Percentiles rank a stretch among this genome's conserved stretches.
These are phyloP conservation scores for Agroathelia rolfsii DNA, from an alignment of 1,284 basidiomycete species.

Conservation along the genomic window DNA sequence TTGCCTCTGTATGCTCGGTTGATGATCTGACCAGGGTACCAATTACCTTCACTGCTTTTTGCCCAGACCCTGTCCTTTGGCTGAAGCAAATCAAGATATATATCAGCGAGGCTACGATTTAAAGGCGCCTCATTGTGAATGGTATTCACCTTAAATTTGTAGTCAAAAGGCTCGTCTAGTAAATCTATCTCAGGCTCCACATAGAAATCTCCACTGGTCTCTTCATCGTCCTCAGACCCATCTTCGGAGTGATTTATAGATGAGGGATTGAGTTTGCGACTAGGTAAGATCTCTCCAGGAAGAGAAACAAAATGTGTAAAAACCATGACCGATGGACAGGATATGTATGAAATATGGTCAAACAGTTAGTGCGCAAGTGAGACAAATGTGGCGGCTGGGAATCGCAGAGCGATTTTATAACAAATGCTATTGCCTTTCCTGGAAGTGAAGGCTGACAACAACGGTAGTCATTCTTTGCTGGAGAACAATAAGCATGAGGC, in stretches of 20 bases:
- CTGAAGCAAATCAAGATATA: slow-evolving; percentile 22
- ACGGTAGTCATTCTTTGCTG: no score
- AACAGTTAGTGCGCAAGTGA: no score
- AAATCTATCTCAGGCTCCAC: slow-evolving; percentile 28
- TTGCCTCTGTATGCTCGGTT: slow-evolving; percentile 32
- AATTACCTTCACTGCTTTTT: slow-evolving; percentile 34
- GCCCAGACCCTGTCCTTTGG: slow-evolving; percentile 43
- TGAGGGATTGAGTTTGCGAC: slow-evolving; percentile 19
- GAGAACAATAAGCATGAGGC: no score
- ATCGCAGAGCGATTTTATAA: no score
- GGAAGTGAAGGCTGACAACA: no score
- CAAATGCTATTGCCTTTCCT: no score
- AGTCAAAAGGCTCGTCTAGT: slow-evolving; percentile 44
- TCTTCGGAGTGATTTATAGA: slow-evolving; percentile 25
- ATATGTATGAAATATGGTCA: no score
- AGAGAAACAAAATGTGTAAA: background rate
- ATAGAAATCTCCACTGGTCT: background rate
- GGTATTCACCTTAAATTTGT: slow-evolving; percentile 36
- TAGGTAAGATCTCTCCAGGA: slow-evolving; percentile 1
- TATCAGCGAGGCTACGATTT: slow-evolving; percentile 4
- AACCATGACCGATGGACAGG: background rate
- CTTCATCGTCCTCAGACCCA: slow-evolving; percentile 20
- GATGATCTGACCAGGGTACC: slow-evolving; percentile 38
- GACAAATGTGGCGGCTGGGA: no score
- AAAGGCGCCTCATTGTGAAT: background rate